Evolutionary conservation across 2,329 filamentous ascomycete species (phyloP).

Genomic region (Sarocladium oryzae): DNA sequence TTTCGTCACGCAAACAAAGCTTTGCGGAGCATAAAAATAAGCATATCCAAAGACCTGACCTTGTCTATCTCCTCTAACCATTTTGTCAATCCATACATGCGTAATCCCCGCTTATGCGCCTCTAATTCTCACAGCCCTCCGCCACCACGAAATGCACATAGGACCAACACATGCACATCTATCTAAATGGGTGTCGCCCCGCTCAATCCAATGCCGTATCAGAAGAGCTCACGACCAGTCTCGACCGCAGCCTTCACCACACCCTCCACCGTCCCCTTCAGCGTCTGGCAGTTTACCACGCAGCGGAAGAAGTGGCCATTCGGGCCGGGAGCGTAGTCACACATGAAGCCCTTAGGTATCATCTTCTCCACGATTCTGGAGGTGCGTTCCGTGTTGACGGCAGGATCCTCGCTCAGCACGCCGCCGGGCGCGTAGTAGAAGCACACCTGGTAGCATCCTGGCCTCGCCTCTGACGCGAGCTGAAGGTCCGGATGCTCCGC

Average conservation of each 20-base stretch:
- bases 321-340: constrained; percentile 53
- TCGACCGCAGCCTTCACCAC: constrained; percentile 48
- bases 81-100: too few species aligned
- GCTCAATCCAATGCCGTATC: background rate
- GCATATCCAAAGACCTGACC: too few species aligned
- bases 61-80: too few species aligned
- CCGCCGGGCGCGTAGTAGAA: constrained; percentile 72
- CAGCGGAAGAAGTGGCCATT: constrained; percentile 53
- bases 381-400: constrained; percentile 43
- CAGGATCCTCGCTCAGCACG: constrained; percentile 32
- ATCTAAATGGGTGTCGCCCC: too few species aligned
- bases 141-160: too few species aligned
- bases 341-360: constrained; percentile 49
- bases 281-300: constrained; percentile 52
- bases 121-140: too few species aligned
- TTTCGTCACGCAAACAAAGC: too few species aligned
- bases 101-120: too few species aligned
- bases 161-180: too few species aligned
- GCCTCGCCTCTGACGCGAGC: constrained; percentile 67
- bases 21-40: too few species aligned
- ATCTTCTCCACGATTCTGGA: constrained; percentile 41
- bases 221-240: constrained; percentile 26
- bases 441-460: constrained; percentile 88
- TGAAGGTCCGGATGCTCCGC: constrained; percentile 52
- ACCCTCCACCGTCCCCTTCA: constrained; percentile 43